A percentile compares a stretch with the other conserved stretches of the same genome.
Conservation (phyloP, 2,329 filamentous ascomycete genomes). For the Phialemoniopsis sp. region DNA sequence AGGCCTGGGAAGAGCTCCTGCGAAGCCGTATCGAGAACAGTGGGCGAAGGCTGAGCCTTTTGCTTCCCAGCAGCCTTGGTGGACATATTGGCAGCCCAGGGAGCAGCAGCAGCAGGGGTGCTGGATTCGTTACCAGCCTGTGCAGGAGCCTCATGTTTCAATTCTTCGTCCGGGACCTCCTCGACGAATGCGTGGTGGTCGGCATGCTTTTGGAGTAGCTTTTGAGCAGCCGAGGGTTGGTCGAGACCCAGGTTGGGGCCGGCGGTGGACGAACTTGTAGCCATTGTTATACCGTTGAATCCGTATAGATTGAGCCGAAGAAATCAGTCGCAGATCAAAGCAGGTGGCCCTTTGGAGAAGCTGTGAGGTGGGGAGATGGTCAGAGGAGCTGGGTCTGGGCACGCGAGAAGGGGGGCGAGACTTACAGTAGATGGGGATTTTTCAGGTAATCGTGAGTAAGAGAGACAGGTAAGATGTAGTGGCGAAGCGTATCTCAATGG, state of each 20-base stretch:
- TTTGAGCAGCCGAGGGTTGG: conserved; percentile 53
- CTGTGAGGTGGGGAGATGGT: not conserved
- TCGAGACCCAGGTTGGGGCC: conserved; percentile 27
- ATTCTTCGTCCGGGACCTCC: conserved; percentile 73
- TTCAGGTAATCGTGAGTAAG: no score
- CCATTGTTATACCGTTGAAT: conserved; percentile 9
- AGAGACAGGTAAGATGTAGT: no score
- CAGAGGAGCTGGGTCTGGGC: no score
- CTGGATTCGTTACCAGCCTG: conserved; percentile 34
- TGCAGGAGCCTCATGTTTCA: conserved; percentile 34
- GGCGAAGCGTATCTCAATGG: no score
- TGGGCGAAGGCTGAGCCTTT: conserved; percentile 42
- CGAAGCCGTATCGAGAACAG: conserved; percentile 73
- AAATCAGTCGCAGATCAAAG: not conserved
- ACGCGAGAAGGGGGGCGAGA: no score
- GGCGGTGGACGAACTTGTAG: conserved; percentile 15
- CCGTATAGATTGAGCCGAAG: not conserved
- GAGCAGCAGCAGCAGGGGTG: conserved; percentile 39
- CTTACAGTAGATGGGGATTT: no score
- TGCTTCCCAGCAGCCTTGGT: conserved; percentile 67
- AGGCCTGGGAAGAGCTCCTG: conserved; percentile 94
- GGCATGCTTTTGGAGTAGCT: conserved; percentile 60
- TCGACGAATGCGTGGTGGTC: conserved; percentile 68
- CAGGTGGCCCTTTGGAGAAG: no score
- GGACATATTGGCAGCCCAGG: conserved; percentile 45